phyloP scores from a whole-genome alignment of 2,329 filamentous ascomycete species.

The Ceratocystis lukuohia region DNA sequence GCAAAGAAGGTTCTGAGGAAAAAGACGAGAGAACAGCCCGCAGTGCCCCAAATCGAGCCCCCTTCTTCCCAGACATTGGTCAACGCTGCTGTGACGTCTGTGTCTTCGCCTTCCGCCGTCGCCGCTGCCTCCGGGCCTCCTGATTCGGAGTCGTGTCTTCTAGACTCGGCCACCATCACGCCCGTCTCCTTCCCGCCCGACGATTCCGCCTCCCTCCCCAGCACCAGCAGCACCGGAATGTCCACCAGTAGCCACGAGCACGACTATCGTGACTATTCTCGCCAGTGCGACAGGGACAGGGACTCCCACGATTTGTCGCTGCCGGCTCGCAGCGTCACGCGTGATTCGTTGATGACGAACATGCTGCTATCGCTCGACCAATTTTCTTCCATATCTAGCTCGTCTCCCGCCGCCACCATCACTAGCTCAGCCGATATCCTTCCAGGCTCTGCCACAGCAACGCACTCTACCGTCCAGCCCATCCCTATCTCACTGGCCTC shows the following conservation, averaged over 20 bases:
- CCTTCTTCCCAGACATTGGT: background rate
- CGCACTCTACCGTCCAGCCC: slow-evolving; percentile 22
- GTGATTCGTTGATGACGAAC: slow-evolving; percentile 88
- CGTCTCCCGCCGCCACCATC: slow-evolving; percentile 32
- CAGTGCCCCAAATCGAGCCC: background rate
- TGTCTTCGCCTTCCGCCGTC: background rate
- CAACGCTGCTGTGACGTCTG: background rate
- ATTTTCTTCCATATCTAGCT: slow-evolving; percentile 36
- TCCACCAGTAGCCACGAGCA: slow-evolving; percentile 26
- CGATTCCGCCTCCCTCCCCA: background rate
- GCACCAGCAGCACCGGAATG: slow-evolving; percentile 25
- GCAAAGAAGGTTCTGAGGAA: background rate
- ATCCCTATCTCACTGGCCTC: slow-evolving; percentile 10
- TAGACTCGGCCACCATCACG: slow-evolving; percentile 28
- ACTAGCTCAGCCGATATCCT: slow-evolving; percentile 18
- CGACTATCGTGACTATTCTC: slow-evolving; percentile 19
- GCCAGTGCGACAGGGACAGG: slow-evolving; percentile 37
- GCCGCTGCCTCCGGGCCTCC: background rate
- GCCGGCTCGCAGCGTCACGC: slow-evolving; percentile 59
- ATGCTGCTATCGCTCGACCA: slow-evolving; percentile 90
- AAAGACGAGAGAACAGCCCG: background rate
- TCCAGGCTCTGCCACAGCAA: slow-evolving; percentile 10
- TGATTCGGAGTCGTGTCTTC: slow-evolving; percentile 26
- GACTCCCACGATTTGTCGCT: slow-evolving; percentile 82
- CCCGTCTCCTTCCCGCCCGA: slow-evolving; percentile 23